Percentiles rank a stretch among this genome's conserved stretches.
These are phyloP conservation scores for Fusarium setosum DNA, from an alignment of 2,329 filamentous ascomycete genomes.

Conservation along the genomic window DNA sequence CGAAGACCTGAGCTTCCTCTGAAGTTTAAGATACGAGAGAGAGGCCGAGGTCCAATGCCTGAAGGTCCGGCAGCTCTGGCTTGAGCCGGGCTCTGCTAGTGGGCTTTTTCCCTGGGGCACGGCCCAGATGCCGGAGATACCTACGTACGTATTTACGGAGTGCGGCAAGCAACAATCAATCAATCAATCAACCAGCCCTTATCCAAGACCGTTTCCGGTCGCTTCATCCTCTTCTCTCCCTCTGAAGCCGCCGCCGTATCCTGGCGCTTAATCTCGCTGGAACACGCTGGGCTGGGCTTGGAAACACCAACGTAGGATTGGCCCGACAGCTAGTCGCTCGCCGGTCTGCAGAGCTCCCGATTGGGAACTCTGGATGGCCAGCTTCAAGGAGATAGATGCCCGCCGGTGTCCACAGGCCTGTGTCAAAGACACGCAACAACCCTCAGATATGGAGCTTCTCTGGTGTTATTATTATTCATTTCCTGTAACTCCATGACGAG, in stretches of 20 bases:
- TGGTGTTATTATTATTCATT: conserved; percentile 20
- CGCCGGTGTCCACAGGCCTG: conserved; percentile 20
- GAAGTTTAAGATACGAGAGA: conserved; percentile 34
- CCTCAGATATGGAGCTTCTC: conserved; percentile 28
- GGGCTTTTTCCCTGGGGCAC: conserved; percentile 6
- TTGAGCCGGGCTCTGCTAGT: conserved; percentile 18
- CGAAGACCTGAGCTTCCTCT: conserved; percentile 11
- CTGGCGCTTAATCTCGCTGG: conserved; percentile 40
- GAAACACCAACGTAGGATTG: conserved; percentile 40
- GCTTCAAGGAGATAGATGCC: conserved; percentile 17
- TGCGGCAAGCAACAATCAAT: neutral
- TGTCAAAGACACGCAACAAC: conserved; percentile 24
- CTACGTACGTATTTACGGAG: too few species aligned
- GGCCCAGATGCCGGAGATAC: conserved; percentile 15
- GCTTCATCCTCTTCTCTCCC: conserved; percentile 3
- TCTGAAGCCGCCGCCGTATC: conserved; percentile 13
- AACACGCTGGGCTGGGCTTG: conserved; percentile 34
- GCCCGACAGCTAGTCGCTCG: conserved; percentile 35
- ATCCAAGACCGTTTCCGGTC: conserved; percentile 32
- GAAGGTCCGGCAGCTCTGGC: conserved; percentile 27
- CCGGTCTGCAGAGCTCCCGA: conserved; percentile 40
- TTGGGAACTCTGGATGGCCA: conserved; percentile 34
- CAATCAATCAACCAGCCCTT: conserved; percentile 8
- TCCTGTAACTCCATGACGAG: conserved; percentile 11
- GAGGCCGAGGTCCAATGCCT: conserved; percentile 28